Conservation (phyloP, 768 basidiomycete species). For the Collybiopsis confluens region DNA sequence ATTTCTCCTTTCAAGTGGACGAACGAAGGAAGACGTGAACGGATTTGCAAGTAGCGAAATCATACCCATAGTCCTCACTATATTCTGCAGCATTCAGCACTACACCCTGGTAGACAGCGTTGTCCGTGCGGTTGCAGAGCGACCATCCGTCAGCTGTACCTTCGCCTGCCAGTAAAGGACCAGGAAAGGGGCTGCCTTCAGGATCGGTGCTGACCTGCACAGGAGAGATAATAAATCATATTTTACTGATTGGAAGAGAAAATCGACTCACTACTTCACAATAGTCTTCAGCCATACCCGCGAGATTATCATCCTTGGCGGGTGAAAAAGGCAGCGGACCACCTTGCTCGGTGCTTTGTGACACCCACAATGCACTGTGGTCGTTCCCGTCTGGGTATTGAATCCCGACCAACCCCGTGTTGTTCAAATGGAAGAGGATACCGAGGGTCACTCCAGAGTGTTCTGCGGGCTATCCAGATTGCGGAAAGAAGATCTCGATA, state of each 20-base stretch:
- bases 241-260: not conserved
- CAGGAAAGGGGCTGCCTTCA: not conserved
- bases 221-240: too few species aligned
- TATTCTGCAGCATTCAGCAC: not conserved
- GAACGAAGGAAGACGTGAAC: conserved; percentile 1
- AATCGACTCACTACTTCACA: not conserved
- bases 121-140: conserved; percentile 1
- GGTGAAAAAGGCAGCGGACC: not conserved
- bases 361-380: not conserved
- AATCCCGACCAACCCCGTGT: not conserved
- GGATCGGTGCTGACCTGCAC: not conserved
- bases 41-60: not conserved
- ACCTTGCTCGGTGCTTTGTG: not conserved
- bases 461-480: not conserved
- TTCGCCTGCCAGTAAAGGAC: not conserved
- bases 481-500: too few species aligned
- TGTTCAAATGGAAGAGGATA: conserved; percentile 1
- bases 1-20: too few species aligned
- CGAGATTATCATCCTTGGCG: not conserved
- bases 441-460: not conserved
- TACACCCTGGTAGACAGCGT: not conserved
- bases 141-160: not conserved
- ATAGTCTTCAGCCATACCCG: not conserved
- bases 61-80: not conserved
- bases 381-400: not conserved